Evolutionary conservation across 139 green algal species (phyloP), one percentile per base, ranked within the genome.

Genomic region (Medakamo hakoo): DNA sequence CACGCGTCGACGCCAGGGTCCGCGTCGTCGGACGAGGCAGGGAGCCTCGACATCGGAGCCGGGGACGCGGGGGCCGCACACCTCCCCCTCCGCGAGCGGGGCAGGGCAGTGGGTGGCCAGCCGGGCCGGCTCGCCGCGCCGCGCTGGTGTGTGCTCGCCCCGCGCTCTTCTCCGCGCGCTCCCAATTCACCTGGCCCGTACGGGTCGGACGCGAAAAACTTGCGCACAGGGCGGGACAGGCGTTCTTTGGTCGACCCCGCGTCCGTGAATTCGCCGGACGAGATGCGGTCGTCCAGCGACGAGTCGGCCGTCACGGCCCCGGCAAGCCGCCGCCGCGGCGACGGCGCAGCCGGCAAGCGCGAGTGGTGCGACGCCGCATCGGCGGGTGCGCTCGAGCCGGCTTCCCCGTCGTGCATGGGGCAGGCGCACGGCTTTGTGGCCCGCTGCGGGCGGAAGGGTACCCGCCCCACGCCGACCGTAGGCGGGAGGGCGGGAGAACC

Each of bases 231-330:
- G 1, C 83, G 64, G 0, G 78, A 87, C 0, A 90, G 60, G 29
- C 74, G 79, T 68, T 92, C 86, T 75, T 90, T 92, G 4, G 82
- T 92, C 18, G 71, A 85, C 1, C 85, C 81, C 4, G 57, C 52
- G 26, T 88, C 78, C 0, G 73, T 80, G 57, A 89, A 95, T 68
- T 94, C 81, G 2, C 88, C 88, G 16, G 70, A 52, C 40, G 40
- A 52, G 16, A 52, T 52, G 40, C 40, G 40, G 40, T 52, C 40
- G 40, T 52, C 40, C 40, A 52, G 40, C 9, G 40, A 52, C 40
- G 40, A 52, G 40, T 52, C 40, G 40, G 16, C 40, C 40, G 40
- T 16, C 40, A 52, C 9, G 9, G 40, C 40, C 9, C 40, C 40
- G 9, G 16, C 40, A 9, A 52, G 40, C 9, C 16, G 40, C 40